Conservation (phyloP, 371 early-diverging fungal genomes). For the Syncephalastrum contaminatum region DNA sequence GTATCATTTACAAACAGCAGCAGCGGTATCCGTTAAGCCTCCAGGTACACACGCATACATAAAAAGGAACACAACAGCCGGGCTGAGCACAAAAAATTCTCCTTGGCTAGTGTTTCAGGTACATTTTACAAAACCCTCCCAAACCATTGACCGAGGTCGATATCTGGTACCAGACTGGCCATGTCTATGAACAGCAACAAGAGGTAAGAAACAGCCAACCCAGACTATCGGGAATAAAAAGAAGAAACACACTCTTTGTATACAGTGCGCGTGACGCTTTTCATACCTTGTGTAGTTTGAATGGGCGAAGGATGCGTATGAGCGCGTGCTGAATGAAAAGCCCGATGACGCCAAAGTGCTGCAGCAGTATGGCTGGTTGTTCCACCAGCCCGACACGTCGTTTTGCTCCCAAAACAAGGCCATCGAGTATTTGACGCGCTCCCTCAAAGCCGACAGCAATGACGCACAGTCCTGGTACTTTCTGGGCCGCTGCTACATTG, state of each 20-base stretch:
- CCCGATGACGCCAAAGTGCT: constrained; percentile 95
- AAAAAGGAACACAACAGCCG: neutral
- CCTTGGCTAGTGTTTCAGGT: constrained; percentile 78
- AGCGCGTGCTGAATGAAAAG: constrained; percentile 84
- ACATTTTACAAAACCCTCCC: constrained; percentile 91
- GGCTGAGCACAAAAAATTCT: neutral
- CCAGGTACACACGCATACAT: constrained; percentile 49
- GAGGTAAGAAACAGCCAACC: constrained; percentile 56
- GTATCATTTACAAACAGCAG: constrained; percentile 97
- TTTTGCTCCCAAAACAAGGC: constrained; percentile 86
- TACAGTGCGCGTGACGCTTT: neutral
- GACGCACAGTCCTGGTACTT: constrained; percentile 97
- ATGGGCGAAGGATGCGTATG: constrained; percentile 90
- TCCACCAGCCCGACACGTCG: constrained; percentile 79
- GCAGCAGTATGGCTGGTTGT: constrained; percentile 96
- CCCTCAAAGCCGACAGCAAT: constrained; percentile 82
- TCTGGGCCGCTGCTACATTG: constrained; percentile 96
- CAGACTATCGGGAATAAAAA: neutral
- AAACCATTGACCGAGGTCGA: constrained; percentile 91
- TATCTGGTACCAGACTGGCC: constrained; percentile 98
- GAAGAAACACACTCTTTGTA: neutral
- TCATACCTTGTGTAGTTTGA: constrained; percentile 49
- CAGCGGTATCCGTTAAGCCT: constrained; percentile 85
- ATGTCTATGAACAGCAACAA: constrained; percentile 93
- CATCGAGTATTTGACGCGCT: constrained; percentile 77